These are phyloP conservation scores for Trichoderma sp. DNA, from an alignment of 2,329 filamentous ascomycete species.

Conservation along the genomic window DNA sequence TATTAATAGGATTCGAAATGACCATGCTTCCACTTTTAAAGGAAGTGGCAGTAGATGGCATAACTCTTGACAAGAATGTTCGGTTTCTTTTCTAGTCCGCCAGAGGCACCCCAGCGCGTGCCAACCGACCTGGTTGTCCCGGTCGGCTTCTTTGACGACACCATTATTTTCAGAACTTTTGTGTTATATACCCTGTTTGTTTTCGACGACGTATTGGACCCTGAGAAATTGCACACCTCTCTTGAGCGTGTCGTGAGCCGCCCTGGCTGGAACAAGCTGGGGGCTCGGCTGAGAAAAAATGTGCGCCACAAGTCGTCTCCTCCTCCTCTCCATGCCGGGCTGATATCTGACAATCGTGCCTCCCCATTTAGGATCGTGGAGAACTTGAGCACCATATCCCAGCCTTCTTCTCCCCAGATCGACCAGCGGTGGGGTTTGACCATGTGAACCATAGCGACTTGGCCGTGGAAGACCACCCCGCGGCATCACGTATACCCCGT, in stretches of 20 bases:
- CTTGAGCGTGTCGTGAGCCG: slow-evolving; percentile 39
- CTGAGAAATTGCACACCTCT: slow-evolving; percentile 35
- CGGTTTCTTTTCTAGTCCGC: neutral
- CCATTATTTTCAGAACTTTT: slow-evolving; percentile 1
- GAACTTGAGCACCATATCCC: slow-evolving; percentile 36
- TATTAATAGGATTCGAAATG: neutral
- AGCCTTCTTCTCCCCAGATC: slow-evolving; percentile 27
- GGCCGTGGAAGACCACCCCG: slow-evolving; percentile 40
- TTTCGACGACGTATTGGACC: slow-evolving; percentile 47
- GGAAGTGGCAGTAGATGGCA: neutral
- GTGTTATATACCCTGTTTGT: neutral
- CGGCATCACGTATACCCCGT: slow-evolving; percentile 38
- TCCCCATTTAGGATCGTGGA: slow-evolving; percentile 19
- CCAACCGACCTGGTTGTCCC: neutral
- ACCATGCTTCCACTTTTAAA: neutral
- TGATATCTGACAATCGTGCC: neutral
- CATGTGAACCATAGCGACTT: slow-evolving; percentile 34
- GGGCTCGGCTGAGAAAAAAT: slow-evolving; percentile 38
- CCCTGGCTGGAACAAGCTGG: slow-evolving; percentile 46
- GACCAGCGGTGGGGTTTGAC: slow-evolving; percentile 41
- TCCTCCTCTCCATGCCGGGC: slow-evolving; percentile 30
- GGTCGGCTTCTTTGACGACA: slow-evolving; percentile 9
- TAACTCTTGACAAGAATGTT: neutral
- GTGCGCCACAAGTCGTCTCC: slow-evolving; percentile 6
- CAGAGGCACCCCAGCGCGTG: neutral